Conservation (phyloP, 805 yeast genomes). For the Jamesozyma piceae region DNA sequence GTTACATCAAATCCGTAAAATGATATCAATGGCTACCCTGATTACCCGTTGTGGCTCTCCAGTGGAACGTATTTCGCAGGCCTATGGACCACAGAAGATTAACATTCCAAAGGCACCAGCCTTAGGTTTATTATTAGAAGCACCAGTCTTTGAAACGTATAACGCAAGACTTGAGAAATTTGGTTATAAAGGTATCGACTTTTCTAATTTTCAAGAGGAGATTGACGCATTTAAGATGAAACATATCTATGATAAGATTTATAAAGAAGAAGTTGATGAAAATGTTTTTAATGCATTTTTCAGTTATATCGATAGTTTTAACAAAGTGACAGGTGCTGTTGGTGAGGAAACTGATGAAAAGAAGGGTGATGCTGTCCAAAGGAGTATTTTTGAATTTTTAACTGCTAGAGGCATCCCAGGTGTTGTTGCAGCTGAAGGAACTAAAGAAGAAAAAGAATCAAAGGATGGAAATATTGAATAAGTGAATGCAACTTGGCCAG, state of each 20-base stretch:
- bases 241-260: constrained; percentile 84
- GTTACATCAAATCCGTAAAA: constrained; percentile 95
- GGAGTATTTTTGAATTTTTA: constrained; percentile 33
- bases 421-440: constrained; percentile 2
- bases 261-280: constrained; percentile 80
- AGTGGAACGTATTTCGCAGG: constrained; percentile 58
- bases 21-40: constrained; percentile 91
- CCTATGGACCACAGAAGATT: constrained; percentile 64
- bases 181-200: constrained; percentile 71
- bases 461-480: background rate
- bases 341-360: constrained; percentile 30
- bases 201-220: constrained; percentile 51
- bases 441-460: constrained; percentile 1
- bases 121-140: constrained; percentile 78
- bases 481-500: no score
- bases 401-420: constrained; percentile 35
- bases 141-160: constrained; percentile 84
- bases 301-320: constrained; percentile 77
- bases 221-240: constrained; percentile 83
- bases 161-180: constrained; percentile 60
- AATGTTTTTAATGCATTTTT: constrained; percentile 86
- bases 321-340: constrained; percentile 44
- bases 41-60: constrained; percentile 85
- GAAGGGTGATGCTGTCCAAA: constrained; percentile 24
- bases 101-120: constrained; percentile 98